Percentiles rank a stretch among this genome's conserved stretches.
Evolutionary conservation across 495 filamentous ascomycete genomes (phyloP).

Genomic region (Aspergillus campestris): DNA sequence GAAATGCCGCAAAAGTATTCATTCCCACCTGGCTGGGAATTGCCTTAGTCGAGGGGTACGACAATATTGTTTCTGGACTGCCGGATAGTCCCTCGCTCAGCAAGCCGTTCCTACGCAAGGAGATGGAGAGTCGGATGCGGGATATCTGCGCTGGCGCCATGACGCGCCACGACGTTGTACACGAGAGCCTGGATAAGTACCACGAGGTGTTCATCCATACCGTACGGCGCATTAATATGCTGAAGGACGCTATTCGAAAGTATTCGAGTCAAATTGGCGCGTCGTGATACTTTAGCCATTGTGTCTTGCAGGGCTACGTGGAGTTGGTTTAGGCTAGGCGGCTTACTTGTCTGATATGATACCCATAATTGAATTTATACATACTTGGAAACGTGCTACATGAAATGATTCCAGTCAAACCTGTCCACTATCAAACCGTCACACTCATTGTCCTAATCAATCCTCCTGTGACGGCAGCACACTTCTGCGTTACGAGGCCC

Average conservation of each 20-base stretch:
- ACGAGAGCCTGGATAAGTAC: conserved; percentile 76
- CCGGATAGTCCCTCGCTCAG: conserved; percentile 69
- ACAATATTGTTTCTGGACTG: conserved; percentile 66
- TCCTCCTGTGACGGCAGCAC: too few species aligned
- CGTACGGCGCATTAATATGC: conserved; percentile 58
- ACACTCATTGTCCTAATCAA: too few species aligned
- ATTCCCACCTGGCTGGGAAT: conserved; percentile 86
- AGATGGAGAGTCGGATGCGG: conserved; percentile 94
- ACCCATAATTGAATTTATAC: not conserved
- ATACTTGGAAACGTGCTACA: too few species aligned
- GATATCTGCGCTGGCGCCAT: conserved; percentile 86
- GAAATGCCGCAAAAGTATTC: conserved; percentile 66
- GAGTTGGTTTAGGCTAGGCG: conserved; percentile 1
- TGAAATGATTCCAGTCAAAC: too few species aligned
- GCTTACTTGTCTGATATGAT: not conserved
- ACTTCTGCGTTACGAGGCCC: too few species aligned
- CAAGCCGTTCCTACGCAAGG: conserved; percentile 96
- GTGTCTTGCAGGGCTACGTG: not conserved
- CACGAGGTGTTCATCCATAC: conserved; percentile 74
- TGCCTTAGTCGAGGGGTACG: conserved; percentile 87
- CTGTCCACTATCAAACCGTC: too few species aligned
- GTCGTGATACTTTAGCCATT: conserved; percentile 4
- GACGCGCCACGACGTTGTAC: conserved; percentile 62
- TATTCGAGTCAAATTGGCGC: conserved; percentile 33
- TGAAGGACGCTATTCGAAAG: conserved; percentile 53